Evolutionary conservation across 495 filamentous ascomycete species (phyloP), one percentile per base, ranked within the genome.

Genomic region (Penicillium waksmanii): DNA sequence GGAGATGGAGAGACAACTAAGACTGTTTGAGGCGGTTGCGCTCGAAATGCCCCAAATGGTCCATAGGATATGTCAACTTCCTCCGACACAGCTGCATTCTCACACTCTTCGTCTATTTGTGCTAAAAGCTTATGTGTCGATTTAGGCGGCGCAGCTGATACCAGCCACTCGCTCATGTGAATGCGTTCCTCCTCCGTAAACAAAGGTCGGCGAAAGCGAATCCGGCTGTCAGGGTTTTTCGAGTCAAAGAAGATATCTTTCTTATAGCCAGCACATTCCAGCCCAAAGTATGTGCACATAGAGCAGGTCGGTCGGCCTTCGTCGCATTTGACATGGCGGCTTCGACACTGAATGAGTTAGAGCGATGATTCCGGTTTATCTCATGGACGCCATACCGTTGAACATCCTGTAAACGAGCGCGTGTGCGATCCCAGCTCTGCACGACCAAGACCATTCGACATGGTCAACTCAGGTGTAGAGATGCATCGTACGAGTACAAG

Each of bases 271-370:
- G 56, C 59, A 31, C 65, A 69, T 3, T 47, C 9, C 2, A 67
- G 19, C 0, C 60, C 57, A 7, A 58, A 55, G 17, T 58, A 57
- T 36, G 35, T 33, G 43, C 69, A 72, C 59, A 68, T 62, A 18
- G 55, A 55, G 54, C 66, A 72, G 31, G 61, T 59, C n/a, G 63
- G 69, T 3, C 63, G 69, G 12, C 56, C 48, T 44, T 70, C 67
- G 34, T 72, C 70, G 48, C 65, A 73, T 58, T 70, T 70, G 5
- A 62, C 56, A 61, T 70, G 67, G 2, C 66, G 66, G 23, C 34
- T 62, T 36, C 70, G 65, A 56, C 65, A 73, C 64, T 64, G 15
- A 27, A 49, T 51, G 10, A 47, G 55, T 27, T 13, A 17, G 49
- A 34, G n/a, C 9, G 5, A 38, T n/a, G 42, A 9, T 19, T 19